phyloP scores from a whole-genome alignment of 169 alveolate genomes.

The Cryptosporidium bovis region DNA sequence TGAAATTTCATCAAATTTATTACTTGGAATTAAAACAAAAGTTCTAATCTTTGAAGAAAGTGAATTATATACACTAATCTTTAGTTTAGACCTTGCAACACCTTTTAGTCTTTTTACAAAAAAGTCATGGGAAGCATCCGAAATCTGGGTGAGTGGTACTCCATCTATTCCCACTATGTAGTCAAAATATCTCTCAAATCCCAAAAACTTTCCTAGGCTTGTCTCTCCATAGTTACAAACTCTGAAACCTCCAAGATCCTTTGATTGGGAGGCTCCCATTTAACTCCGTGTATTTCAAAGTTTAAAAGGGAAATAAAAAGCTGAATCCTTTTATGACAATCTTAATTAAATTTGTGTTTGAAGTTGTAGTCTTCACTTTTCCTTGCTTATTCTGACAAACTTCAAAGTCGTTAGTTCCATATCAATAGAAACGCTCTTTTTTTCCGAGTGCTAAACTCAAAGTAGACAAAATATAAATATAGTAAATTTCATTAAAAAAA shows the following conservation, averaged over 20 bases:
- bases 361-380: too few species aligned
- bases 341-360: neutral
- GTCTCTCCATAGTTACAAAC: conserved; percentile 27
- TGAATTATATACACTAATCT: conserved; percentile 42
- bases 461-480: too few species aligned
- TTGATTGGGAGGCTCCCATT: conserved; percentile 62
- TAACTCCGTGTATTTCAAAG: neutral
- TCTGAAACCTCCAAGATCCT: conserved; percentile 66
- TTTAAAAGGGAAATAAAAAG: neutral
- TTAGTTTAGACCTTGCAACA: conserved; percentile 13
- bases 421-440: too few species aligned
- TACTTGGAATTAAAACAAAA: conserved; percentile 34
- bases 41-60: conserved; percentile 50
- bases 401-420: too few species aligned
- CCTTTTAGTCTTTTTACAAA: conserved; percentile 52
- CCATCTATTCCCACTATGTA: conserved; percentile 70
- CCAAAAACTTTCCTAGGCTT: conserved; percentile 40
- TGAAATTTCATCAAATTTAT: neutral
- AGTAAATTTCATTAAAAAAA: too few species aligned
- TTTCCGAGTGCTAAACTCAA: too few species aligned
- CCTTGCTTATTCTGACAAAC: too few species aligned
- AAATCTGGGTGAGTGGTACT: conserved; percentile 60
- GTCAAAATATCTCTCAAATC: conserved; percentile 52
- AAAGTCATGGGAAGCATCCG: conserved; percentile 70
- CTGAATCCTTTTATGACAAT: neutral